Percentiles rank a stretch among this genome's conserved stretches.
Evolutionary conservation across 2,329 filamentous ascomycete species (phyloP).

Genomic region (Xylariaceae sp.): DNA sequence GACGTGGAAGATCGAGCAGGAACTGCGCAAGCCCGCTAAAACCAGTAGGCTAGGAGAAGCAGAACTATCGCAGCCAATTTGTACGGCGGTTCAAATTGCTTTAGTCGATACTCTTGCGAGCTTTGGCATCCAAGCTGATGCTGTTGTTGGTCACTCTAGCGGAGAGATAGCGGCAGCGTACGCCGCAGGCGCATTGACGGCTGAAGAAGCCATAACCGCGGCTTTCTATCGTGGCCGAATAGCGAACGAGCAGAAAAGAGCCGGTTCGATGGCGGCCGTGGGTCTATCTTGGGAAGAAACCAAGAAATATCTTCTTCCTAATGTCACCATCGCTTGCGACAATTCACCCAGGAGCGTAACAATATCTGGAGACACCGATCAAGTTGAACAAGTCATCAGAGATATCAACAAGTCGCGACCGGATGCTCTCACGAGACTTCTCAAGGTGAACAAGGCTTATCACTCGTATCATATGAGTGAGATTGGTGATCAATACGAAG

Average conservation of each 20-base stretch:
- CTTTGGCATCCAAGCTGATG: constrained; percentile 31
- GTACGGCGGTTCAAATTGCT: constrained; percentile 42
- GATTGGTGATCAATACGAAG: not conserved
- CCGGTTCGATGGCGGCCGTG: constrained; percentile 32
- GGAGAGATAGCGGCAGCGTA: constrained; percentile 45
- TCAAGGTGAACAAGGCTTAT: constrained; percentile 3
- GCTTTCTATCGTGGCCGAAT: constrained; percentile 24
- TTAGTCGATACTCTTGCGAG: constrained; percentile 39
- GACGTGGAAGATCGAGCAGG: constrained; percentile 6
- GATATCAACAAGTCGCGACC: not conserved
- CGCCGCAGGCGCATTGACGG: constrained; percentile 24
- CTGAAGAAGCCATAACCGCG: constrained; percentile 22
- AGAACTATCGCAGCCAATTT: constrained; percentile 31
- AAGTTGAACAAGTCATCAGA: not conserved
- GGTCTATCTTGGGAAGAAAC: constrained; percentile 25
- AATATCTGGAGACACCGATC: constrained; percentile 2
- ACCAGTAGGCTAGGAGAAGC: not conserved
- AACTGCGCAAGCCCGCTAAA: not conserved
- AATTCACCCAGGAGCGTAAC: constrained; percentile 12
- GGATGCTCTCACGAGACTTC: not conserved
- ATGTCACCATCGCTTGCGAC: constrained; percentile 35
- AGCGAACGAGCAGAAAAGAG: constrained; percentile 6
- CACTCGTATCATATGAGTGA: constrained; percentile 5
- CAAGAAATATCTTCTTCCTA: constrained; percentile 10
- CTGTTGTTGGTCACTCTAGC: constrained; percentile 38